Evolutionary conservation across 2,329 filamentous ascomycete species (phyloP).

Genomic region (Beauveria caledonica): DNA sequence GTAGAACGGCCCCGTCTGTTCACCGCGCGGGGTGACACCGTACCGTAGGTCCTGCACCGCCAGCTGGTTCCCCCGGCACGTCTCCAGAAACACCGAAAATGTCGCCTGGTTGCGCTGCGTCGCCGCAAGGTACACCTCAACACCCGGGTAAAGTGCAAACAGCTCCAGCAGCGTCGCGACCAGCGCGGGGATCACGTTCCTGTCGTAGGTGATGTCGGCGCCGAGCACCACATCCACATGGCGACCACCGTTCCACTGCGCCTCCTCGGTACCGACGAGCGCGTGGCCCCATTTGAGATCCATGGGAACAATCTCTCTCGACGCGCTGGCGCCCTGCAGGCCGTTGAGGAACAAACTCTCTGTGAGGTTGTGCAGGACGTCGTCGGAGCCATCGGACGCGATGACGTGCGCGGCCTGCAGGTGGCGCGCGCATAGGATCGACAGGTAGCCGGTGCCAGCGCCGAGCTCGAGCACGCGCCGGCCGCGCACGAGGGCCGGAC

Average conservation of each 20-base stretch:
- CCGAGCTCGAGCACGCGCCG: conserved; percentile 64
- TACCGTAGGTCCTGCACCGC: conserved; percentile 36
- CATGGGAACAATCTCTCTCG: conserved; percentile 34
- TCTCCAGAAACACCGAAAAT: conserved; percentile 53
- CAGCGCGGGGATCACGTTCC: conserved; percentile 52
- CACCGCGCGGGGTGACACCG: conserved; percentile 25
- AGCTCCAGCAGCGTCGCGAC: conserved; percentile 57
- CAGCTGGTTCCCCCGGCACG: conserved; percentile 43
- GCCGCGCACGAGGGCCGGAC: conserved; percentile 35
- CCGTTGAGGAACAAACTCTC: conserved; percentile 63
- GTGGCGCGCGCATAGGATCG: conserved; percentile 63
- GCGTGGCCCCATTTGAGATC: conserved; percentile 58
- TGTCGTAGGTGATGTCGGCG: conserved; percentile 73
- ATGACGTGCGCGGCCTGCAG: conserved; percentile 52
- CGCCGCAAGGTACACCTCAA: conserved; percentile 58
- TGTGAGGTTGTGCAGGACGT: conserved; percentile 58
- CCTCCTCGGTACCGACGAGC: conserved; percentile 48
- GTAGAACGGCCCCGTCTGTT: conserved; percentile 58
- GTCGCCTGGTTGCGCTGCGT: conserved; percentile 64
- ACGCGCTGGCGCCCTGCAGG: conserved; percentile 36
- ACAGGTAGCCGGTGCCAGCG: conserved; percentile 67
- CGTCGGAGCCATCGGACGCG: conserved; percentile 66
- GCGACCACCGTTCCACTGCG: conserved; percentile 39
- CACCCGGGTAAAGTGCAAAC: conserved; percentile 45
- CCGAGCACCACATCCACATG: conserved; percentile 59